phyloP scores from a whole-genome alignment of 768 basidiomycete genomes.

The Tulasnella sp. region DNA sequence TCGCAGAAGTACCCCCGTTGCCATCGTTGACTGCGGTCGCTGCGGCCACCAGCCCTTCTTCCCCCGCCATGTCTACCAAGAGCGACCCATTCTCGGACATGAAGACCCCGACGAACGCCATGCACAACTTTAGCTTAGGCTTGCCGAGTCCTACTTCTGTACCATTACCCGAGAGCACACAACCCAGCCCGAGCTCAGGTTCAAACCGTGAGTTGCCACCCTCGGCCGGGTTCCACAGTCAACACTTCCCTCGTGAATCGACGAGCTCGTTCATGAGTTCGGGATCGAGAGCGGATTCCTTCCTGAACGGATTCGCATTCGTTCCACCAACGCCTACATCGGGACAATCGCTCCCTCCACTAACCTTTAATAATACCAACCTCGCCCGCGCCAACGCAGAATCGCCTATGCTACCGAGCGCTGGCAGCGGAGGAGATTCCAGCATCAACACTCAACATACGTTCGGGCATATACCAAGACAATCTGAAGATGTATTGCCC shows the following conservation, averaged over 20 bases:
- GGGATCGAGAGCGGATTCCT: conserved; percentile 12
- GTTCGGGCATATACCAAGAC: not conserved
- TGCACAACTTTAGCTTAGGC: not conserved
- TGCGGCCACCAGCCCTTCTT: not conserved
- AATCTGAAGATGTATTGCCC: not conserved
- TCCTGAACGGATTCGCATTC: conserved; percentile 50
- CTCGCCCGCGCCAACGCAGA: conserved; percentile 37
- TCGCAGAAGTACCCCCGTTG: not conserved
- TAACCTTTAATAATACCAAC: conserved; percentile 61
- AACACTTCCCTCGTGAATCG: conserved; percentile 12
- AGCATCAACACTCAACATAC: not conserved
- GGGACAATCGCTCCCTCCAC: conserved; percentile 26
- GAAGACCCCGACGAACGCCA: not conserved
- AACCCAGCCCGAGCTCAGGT: not conserved
- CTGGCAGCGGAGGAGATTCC: conserved; percentile 4
- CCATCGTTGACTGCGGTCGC: not conserved
- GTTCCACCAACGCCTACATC: conserved; percentile 85
- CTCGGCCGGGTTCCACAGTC: not conserved
- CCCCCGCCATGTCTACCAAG: not conserved
- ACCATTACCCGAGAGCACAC: conserved; percentile 5
- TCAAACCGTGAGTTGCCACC: not conserved
- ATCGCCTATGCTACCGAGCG: conserved; percentile 12
- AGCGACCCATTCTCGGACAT: conserved; percentile 10
- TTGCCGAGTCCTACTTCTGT: conserved; percentile 4
- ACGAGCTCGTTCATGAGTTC: conserved; percentile 6